Evolutionary conservation across 83 land plant genomes (phyloP), one percentile per base, ranked within the genome.

Genomic region (Picea abies): DNA sequence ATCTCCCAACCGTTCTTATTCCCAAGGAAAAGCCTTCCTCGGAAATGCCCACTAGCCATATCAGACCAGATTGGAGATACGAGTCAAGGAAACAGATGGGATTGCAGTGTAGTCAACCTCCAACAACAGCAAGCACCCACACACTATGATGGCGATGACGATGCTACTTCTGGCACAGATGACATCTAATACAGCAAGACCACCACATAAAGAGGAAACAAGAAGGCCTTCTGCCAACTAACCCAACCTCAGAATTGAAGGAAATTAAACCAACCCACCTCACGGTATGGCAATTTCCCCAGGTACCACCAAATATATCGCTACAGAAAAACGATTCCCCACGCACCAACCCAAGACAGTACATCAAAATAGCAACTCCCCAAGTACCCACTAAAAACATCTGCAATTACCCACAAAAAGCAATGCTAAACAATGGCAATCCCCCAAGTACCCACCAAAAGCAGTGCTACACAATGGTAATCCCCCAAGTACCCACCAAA

Each of bases 241-340:
- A 73, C 77, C 77, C 77, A 52, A 73, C 77, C 77, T 73, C 77
- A 39, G 56, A 73, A 20, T 22, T 39, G 20, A 73, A 20, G 77
- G 23, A 39, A 73, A 73, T 73, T 73, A 49, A 71, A 17, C 5
- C 8, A 71, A 52, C 76, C 41, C 73, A 32, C 73, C 20, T 69
- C 41, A 39, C 37, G 17, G 5, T 7, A 44, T 72, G 76, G 20
- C 10, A 9, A 17, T 52, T 52, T 52, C 56, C 56, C 56, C 56
- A 52, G 56, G 56, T 52, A 52, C 56, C 56, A 52, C 56, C 56
- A 52, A 52, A 52, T 52, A 52, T 52, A 52, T 10, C 12, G 56
- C 56, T 52, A 52, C 56, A 52, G 56, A 52, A 52, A 52, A 52
- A 49, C 56, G 56, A 52, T 52, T 52, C 56, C 56, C 56, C 56